A percentile compares a stretch with the other conserved stretches of the same genome.
Conservation (phyloP, 2,329 filamentous ascomycete genomes). For the Colletotrichum incanum region DNA sequence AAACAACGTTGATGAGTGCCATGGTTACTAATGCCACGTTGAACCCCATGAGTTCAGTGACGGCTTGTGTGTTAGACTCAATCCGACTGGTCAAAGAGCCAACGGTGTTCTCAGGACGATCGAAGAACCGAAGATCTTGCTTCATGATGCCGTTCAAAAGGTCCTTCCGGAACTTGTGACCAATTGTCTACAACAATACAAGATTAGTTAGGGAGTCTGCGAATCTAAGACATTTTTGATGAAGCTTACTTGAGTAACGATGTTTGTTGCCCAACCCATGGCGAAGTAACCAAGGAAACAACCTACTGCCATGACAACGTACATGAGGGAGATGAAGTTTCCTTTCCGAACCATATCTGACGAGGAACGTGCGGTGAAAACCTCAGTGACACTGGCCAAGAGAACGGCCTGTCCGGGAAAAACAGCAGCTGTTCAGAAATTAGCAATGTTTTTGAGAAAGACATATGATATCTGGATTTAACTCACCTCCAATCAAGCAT, state of each 20-base stretch:
- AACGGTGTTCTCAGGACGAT: slow-evolving; percentile 51
- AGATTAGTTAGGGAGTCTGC: slow-evolving; percentile 5
- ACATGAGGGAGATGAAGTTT: slow-evolving; percentile 54
- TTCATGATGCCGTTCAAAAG: slow-evolving; percentile 49
- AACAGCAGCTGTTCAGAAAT: slow-evolving; percentile 7
- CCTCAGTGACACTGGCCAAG: slow-evolving; percentile 56
- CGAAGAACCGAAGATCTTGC: slow-evolving; percentile 61
- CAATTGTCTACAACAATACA: slow-evolving; percentile 15
- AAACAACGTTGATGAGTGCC: slow-evolving; percentile 57
- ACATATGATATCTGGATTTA: too few relatives aligned
- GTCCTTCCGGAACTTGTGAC: slow-evolving; percentile 47
- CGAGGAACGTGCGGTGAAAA: slow-evolving; percentile 50
- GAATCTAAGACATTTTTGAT: background rate
- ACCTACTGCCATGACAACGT: slow-evolving; percentile 48
- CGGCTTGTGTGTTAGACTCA: slow-evolving; percentile 55
- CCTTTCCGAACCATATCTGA: slow-evolving; percentile 27
- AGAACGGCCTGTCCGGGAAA: slow-evolving; percentile 62
- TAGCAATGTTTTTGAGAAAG: background rate
- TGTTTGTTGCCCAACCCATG: slow-evolving; percentile 46
- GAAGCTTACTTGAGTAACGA: slow-evolving; percentile 38
- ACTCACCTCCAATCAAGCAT: slow-evolving; percentile 23
- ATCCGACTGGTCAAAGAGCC: slow-evolving; percentile 54
- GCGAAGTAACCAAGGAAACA: slow-evolving; percentile 44
- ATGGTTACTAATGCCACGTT: slow-evolving; percentile 61
- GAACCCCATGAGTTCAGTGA: slow-evolving; percentile 62